Percentiles rank a stretch among this genome's conserved stretches.
Conservation (phyloP, 164 flowering plant species). For the Malania oleifera region DNA sequence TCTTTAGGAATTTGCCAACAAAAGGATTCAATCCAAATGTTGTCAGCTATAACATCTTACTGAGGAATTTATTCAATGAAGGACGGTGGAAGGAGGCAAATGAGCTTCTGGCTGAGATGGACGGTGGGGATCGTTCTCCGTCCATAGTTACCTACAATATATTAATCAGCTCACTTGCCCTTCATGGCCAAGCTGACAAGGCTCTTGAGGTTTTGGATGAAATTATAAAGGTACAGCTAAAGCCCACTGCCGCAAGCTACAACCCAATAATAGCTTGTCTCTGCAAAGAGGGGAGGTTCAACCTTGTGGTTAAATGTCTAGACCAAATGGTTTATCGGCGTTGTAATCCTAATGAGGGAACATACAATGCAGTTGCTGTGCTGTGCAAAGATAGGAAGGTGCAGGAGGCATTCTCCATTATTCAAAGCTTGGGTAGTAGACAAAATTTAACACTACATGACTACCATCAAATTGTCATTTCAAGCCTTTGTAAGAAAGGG, state of each 20-base stretch:
- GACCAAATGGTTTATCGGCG: slow-evolving; percentile 55
- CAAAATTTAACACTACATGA: slow-evolving; percentile 45
- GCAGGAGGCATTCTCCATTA: slow-evolving; percentile 67
- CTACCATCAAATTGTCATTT: slow-evolving; percentile 52
- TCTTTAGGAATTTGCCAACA: slow-evolving; percentile 57
- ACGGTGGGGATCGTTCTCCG: slow-evolving; percentile 52
- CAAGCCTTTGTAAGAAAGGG: slow-evolving; percentile 77
- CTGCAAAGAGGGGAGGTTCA: slow-evolving; percentile 65
- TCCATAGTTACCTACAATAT: slow-evolving; percentile 73
- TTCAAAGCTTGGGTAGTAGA: slow-evolving; percentile 56
- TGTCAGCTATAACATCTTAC: slow-evolving; percentile 76
- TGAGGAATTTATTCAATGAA: slow-evolving; percentile 58
- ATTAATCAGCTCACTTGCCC: slow-evolving; percentile 64
- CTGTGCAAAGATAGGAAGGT: slow-evolving; percentile 61
- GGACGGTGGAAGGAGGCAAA: slow-evolving; percentile 81
- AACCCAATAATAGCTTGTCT: slow-evolving; percentile 69
- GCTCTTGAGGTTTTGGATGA: slow-evolving; percentile 68
- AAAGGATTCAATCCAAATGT: slow-evolving; percentile 78
- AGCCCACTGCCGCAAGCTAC: slow-evolving; percentile 61
- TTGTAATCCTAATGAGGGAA: slow-evolving; percentile 71
- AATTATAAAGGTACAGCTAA: slow-evolving; percentile 42
- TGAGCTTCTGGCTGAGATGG: slow-evolving; percentile 73
- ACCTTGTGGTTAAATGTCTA: slow-evolving; percentile 50
- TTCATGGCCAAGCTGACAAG: slow-evolving; percentile 52
- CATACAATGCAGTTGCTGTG: slow-evolving; percentile 69